Evolutionary conservation across 2,329 filamentous ascomycete genomes (phyloP).

Genomic region (Sclerotinia subarctica): DNA sequence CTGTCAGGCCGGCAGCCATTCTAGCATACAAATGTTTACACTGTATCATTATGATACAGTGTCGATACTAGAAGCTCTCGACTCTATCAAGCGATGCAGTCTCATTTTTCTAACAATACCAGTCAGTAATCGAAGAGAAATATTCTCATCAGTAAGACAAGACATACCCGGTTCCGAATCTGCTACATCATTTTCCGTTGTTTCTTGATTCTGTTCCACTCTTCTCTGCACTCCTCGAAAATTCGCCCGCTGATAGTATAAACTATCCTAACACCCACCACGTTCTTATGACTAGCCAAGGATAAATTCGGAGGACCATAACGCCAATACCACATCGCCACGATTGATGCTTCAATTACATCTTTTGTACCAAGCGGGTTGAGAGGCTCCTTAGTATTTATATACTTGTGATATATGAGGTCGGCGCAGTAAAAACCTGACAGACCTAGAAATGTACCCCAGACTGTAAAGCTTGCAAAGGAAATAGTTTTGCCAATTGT

Average conservation of each 20-base stretch:
- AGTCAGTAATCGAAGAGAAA: background rate
- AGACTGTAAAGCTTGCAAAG: background rate
- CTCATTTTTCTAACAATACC: background rate
- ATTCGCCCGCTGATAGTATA: accelerated
- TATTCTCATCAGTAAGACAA: background rate
- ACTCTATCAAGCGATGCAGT: background rate
- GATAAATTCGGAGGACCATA: background rate
- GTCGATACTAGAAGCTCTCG: background rate
- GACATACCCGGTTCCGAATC: background rate
- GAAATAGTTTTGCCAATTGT: background rate
- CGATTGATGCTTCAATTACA: background rate
- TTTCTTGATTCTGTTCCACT: background rate
- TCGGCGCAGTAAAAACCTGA: accelerated
- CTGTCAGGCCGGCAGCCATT: background rate
- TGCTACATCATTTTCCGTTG: background rate
- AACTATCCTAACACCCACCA: background rate
- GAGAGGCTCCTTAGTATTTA: no score
- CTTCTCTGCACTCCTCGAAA: background rate
- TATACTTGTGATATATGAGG: background rate
- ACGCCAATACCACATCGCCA: background rate
- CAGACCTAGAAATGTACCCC: accelerated
- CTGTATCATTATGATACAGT: background rate
- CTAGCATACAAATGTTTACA: background rate
- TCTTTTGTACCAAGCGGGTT: background rate
- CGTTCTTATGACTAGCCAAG: background rate